Evolutionary conservation across 257 asterid genomes (phyloP), one percentile per base, ranked within the genome.

Genomic region (Solanum pinnatisectum): DNA sequence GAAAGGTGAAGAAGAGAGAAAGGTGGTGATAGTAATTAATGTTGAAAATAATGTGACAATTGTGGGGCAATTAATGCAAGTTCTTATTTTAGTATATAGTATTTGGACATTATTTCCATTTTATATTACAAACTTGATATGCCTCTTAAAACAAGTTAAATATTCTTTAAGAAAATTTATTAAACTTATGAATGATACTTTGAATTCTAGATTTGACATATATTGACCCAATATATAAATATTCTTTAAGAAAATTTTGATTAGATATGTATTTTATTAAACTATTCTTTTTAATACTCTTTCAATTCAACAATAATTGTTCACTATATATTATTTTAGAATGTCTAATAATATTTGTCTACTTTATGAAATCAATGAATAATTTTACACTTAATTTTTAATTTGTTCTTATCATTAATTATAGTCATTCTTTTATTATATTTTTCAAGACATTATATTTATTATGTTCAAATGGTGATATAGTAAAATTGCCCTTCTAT

Each of bases 241-340:
- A 46, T 46, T 46, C 59, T 14, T 46, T 46, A 46, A 14, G 59
- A 14, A 46, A 46, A 46, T 14, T 1, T 46, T 5, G 20, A 46
- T 46, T 46, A 46, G 20, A 46, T 46, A 46, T 46, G 59, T 46
- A 46, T 46, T 46, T 46, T 46, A 15, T 49, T 49, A 49, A 49
- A 49, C 8, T 49, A 49, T 15, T 49, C 60, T 15, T 49, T 49
- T 15, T 15, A 49, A 49, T 49, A 15, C 3, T 49, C 0, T 3
- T 5, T 15, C 22, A 4, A 46, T 18, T 0, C 11, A 56, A 56
- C 0, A 56, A 56, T 2, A 56, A 0, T 0, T 56, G n/a, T 56
- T 1, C 8, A 14, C 20, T 14, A 5, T 46, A 46, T 46, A 46
- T 0, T 46, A 46, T 46, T 46, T 46, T 46, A 1, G 0, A 46